Evolutionary conservation across 495 filamentous ascomycete species (phyloP), one percentile per base, ranked within the genome.

Genomic region (Staphylotrichum tortipilum): DNA sequence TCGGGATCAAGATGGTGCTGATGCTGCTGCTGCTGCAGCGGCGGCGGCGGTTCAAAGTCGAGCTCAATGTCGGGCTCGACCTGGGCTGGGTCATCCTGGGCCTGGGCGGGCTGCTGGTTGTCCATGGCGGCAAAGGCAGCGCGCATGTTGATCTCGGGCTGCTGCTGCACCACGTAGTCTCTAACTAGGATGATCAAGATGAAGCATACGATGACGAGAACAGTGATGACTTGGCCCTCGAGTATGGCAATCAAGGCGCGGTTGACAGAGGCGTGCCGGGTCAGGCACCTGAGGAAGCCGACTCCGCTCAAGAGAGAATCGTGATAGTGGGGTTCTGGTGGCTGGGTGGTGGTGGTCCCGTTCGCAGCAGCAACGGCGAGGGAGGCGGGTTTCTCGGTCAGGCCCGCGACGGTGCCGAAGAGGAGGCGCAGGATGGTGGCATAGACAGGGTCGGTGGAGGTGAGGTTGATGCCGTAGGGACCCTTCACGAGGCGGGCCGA

Each of bases 111-210:
- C 66, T 23, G 72, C 56, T 58, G 79, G 67, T 58, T 78, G 67
- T 67, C 82, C 62, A 17, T 68, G 7, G 69, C 69, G 17, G 70
- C 73, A 56, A 78, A 77, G 14, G 69, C 75, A 21, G 73, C 76
- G 8, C 77, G 73, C 73, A 78, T 75, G 54, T 79, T 78, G 57
- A 85, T 72, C 52, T 85, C 85, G 9, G 89, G 90, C 60, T 96
- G 94, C 62, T 97, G 92, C 59, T 97, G 91, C 6, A 97, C 89
- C 33, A 99, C 92, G 80, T 94, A 99, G 68, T 99, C 92, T 15
- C 92, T 76, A 43, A 99, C 95, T 15, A 99, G 69, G 55, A 99
- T 96, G 34, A 99, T 81, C 28, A 99, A 68, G 44, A 99, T 95
- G 63, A 97, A 97, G 39, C 82, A 85, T 44, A 90, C 74, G 7